Evolutionary conservation across 352 stramenopile species (phyloP).

Genomic region (Globisporangium abappressorium): DNA sequence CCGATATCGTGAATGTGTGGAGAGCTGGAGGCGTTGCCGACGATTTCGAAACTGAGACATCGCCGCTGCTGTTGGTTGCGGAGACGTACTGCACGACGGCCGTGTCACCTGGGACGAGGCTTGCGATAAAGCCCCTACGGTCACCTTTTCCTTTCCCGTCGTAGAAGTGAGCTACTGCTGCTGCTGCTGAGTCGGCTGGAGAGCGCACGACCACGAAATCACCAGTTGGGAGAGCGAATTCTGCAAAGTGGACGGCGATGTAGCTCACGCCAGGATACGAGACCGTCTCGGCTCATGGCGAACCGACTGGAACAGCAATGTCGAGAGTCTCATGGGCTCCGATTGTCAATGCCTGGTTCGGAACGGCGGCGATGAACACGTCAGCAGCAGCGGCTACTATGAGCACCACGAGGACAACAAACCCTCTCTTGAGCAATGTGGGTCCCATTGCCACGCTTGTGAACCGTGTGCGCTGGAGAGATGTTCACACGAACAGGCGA

Average conservation of each 20-base stretch:
- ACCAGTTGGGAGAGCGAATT: background rate
- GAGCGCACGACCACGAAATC: background rate
- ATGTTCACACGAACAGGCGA: background rate
- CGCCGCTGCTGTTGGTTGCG: background rate
- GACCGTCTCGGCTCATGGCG: background rate
- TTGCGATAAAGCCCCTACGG: background rate
- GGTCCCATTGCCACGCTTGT: background rate
- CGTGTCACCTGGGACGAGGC: background rate
- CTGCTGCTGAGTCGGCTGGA: background rate
- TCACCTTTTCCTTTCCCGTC: background rate
- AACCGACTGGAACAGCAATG: background rate
- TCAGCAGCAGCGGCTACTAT: background rate
- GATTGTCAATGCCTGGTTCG: background rate
- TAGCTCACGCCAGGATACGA: background rate
- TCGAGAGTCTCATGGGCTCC: background rate
- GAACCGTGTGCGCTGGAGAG: background rate
- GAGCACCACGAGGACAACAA: background rate
- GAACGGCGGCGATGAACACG: background rate
- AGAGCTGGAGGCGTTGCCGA: background rate
- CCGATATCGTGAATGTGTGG: background rate
- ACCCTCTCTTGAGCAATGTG: background rate
- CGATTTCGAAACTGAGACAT: background rate
- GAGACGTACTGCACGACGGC: background rate
- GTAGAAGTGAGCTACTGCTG: background rate
- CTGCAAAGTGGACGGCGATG: background rate